Evolutionary conservation across 2,329 filamentous ascomycete genomes (phyloP).

Genomic region (Penicillium aurantiogriseum): DNA sequence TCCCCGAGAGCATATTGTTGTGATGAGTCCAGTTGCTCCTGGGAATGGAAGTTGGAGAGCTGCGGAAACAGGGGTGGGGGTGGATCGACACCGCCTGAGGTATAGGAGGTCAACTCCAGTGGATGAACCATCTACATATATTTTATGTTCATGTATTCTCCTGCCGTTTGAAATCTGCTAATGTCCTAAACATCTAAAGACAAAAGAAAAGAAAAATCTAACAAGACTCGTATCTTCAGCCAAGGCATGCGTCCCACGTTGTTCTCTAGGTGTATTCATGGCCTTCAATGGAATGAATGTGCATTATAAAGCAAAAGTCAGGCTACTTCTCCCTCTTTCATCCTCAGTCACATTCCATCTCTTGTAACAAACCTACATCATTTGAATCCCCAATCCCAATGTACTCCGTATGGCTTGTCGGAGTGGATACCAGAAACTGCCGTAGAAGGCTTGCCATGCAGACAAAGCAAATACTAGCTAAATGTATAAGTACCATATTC

Average conservation of each 20-base stretch:
- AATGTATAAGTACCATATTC: background rate
- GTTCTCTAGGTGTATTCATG: too few species aligned
- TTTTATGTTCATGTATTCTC: too few species aligned
- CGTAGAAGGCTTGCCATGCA: background rate
- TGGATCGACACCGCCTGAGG: constrained; percentile 22
- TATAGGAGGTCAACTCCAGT: constrained; percentile 6
- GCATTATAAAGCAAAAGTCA: too few species aligned
- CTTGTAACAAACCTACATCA: too few species aligned
- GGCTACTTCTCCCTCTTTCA: too few species aligned
- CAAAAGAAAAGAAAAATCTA: too few species aligned
- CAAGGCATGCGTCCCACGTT: too few species aligned
- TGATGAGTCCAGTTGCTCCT: constrained; percentile 11
- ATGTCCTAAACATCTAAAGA: too few species aligned
- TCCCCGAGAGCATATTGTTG: constrained; percentile 83
- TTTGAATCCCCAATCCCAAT: background rate
- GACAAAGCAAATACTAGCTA: background rate
- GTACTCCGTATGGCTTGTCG: background rate
- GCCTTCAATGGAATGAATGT: too few species aligned
- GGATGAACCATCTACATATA: background rate
- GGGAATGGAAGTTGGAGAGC: constrained; percentile 13
- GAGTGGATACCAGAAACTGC: background rate
- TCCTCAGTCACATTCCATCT: too few species aligned
- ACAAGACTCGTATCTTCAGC: too few species aligned
- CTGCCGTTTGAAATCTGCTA: too few species aligned
- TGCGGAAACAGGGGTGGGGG: constrained; percentile 14